Conservation (phyloP, 1,284 basidiomycete species). For the Heterobasidion parviporum region DNA sequence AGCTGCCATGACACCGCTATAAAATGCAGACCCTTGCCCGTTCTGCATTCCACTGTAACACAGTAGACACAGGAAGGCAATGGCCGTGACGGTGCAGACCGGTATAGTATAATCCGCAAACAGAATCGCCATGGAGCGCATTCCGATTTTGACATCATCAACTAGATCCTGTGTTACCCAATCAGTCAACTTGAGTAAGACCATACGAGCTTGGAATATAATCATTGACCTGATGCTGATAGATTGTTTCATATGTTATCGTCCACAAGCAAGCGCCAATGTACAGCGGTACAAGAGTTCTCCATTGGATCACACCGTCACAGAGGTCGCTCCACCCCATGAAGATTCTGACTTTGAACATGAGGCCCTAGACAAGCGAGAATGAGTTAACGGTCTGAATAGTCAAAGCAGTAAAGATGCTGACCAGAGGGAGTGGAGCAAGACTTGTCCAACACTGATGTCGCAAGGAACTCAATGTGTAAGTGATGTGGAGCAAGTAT, state of each 20-base stretch:
- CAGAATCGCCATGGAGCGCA: neutral
- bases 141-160: neutral
- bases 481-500: neutral
- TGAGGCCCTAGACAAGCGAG: neutral
- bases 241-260: neutral
- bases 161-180: neutral
- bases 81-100: neutral
- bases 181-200: neutral
- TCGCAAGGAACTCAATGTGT: neutral
- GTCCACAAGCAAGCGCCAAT: neutral
- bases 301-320: neutral
- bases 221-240: slow-evolving; percentile 1
- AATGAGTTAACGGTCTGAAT: neutral
- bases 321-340: slow-evolving; percentile 1
- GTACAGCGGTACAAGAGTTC: neutral
- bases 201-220: neutral
- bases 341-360: neutral
- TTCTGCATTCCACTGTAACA: neutral
- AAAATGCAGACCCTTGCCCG: neutral
- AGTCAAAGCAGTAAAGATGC: neutral
- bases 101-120: neutral
- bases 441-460: neutral
- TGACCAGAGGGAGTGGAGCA: neutral
- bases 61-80: neutral
- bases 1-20: neutral